A percentile compares a stretch with the other conserved stretches of the same genome.
Evolutionary conservation across 495 filamentous ascomycete genomes (phyloP).

Genomic region (Saxispiralis lemnorum): DNA sequence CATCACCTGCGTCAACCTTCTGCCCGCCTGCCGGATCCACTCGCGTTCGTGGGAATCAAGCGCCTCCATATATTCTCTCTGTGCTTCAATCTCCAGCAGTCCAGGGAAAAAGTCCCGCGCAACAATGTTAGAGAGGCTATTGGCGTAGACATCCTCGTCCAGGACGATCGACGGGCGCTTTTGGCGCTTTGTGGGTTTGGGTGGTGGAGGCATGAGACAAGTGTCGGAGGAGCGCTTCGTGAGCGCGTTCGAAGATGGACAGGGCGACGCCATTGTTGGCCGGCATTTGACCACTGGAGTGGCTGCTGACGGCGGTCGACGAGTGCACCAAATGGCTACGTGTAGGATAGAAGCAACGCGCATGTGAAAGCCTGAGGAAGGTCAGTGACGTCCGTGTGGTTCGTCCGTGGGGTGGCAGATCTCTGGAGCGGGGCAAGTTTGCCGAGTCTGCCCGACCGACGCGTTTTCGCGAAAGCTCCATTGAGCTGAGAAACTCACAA

Average conservation of each 20-base stretch:
- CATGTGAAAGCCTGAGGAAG: no score
- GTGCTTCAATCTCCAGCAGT: constrained; percentile 62
- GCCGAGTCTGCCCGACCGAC: no score
- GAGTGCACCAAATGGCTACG: no score
- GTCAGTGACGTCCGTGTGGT: no score
- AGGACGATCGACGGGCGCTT: constrained; percentile 80
- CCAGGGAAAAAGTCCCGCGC: constrained; percentile 94
- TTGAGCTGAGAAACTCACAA: no score
- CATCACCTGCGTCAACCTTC: constrained; percentile 62
- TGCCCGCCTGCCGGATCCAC: constrained; percentile 72
- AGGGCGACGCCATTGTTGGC: no score
- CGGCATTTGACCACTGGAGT: no score
- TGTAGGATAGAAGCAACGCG: no score
- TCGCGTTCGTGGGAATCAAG: constrained; percentile 63
- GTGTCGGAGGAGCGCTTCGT: constrained; percentile 47
- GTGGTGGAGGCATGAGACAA: constrained; percentile 68
- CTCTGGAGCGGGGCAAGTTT: no score
- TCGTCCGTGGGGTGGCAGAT: no score
- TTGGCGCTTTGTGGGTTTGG: constrained; percentile 74
- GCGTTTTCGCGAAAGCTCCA: no score
- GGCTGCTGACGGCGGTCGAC: no score
- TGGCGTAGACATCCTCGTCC: constrained; percentile 86
- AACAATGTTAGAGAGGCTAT: constrained; percentile 82
- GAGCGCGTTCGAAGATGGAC: constrained; percentile 26
- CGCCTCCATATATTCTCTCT: constrained; percentile 84